These are phyloP conservation scores for Lablab purpureus DNA, from an alignment of 306 rosid genomes.

Conservation along the genomic window DNA sequence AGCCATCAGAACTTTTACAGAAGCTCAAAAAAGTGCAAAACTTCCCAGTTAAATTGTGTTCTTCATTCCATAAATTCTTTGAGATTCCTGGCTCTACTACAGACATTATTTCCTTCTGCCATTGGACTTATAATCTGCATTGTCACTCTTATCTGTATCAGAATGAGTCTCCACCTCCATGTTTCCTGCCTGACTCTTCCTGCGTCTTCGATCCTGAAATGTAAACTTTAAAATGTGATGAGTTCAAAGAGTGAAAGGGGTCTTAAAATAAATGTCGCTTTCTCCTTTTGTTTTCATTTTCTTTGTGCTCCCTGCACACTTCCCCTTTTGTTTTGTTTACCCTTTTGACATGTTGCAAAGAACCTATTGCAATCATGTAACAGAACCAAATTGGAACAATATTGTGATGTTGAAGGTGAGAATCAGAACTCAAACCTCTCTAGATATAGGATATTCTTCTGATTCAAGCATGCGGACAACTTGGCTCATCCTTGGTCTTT, in stretches of 20 bases:
- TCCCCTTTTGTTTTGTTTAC: not conserved
- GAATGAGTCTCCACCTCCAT: constrained; percentile 55
- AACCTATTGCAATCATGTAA: constrained; percentile 7
- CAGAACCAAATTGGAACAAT: not conserved
- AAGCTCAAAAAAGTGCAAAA: constrained; percentile 52
- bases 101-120: constrained; percentile 50
- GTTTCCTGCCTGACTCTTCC: constrained; percentile 63
- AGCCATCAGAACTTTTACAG: constrained; percentile 40
- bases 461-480: constrained; percentile 90
- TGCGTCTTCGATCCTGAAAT: constrained; percentile 69
- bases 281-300: no score
- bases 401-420: constrained; percentile 17
- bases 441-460: constrained; percentile 79
- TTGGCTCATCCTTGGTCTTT: constrained; percentile 88
- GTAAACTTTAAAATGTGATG: constrained; percentile 4
- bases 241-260: not conserved
- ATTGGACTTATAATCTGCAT: constrained; percentile 49
- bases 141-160: constrained; percentile 62
- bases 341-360: constrained; percentile 4
- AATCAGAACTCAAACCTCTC: constrained; percentile 70
- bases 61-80: constrained; percentile 29
- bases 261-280: constrained; percentile 13
- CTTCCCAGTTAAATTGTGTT: constrained; percentile 42
- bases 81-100: constrained; percentile 42
- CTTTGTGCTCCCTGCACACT: not conserved